Base-by-base conservation (phyloP, 495 filamentous ascomycete genomes). In the Podospora comata region DNA sequence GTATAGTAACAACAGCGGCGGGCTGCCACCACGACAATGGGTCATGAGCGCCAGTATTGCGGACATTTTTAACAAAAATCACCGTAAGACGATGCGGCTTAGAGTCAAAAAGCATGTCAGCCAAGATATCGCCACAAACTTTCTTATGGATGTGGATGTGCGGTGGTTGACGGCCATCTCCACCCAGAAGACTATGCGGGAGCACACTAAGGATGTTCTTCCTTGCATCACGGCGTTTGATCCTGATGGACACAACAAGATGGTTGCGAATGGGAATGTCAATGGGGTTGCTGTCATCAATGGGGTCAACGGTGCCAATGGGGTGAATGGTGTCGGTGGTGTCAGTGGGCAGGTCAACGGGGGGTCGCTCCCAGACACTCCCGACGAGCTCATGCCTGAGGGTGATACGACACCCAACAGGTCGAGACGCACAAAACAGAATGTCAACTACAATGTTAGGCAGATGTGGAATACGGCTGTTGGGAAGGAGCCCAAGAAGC, bases 391-490 rank as follows among this genome's bases (percentile, higher is more conserved):
- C 34, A 13, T 48, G 4, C 59, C 30, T 20, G 73, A 77, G 39
- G 77, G 73, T 62, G 71, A 79, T 30, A 62, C 76, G 26, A 83
- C 80, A 44, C 80, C 80, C 11, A 78, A 75, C 61, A 76, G 81
- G 63, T 75, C 78, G 7, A 65, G 78, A 65, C 77, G 80, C 28
- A 67, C 78, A 67, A 74, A 80, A 66, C 66, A 76, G 53, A 74
- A 82, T 74, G 73, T 83, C 65, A 85, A 83, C 44, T 86, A 86
- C 68, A 85, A 86, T 65, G 69, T 85, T 55, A 85, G 82, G 68
- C 67, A 81, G 20, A 72, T 85, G 34, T 83, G 79, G 73, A 80
- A 79, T 66, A 83, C 75, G 60, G 79, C 80, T 15, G 75, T 82
- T 34, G 83, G 83, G 3, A 83, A 78, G 69, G 79, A 82, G 55